Conservation (phyloP, 2,329 filamentous ascomycete species). For the Cytospora piceae region DNA sequence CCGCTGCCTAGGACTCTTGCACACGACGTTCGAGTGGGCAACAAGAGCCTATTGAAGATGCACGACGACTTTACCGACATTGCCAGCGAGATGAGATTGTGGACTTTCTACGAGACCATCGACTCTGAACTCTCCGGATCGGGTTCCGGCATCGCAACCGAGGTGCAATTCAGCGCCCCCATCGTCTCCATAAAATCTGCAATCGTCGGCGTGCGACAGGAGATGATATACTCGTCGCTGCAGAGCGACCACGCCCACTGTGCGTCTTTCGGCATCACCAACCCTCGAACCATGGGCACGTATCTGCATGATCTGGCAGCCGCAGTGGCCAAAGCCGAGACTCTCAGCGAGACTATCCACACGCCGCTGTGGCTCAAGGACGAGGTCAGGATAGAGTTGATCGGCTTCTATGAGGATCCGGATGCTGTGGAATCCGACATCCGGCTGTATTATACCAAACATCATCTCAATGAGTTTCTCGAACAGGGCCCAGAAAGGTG, state of each 20-base stretch:
- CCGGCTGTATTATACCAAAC: slow-evolving; percentile 54
- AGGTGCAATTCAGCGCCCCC: slow-evolving; percentile 62
- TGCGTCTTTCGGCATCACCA: slow-evolving; percentile 56
- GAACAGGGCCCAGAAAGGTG: slow-evolving; percentile 59
- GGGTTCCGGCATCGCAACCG: slow-evolving; percentile 41
- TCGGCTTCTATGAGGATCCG: slow-evolving; percentile 64
- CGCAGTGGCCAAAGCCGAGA: slow-evolving; percentile 44
- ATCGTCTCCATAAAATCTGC: slow-evolving; percentile 61
- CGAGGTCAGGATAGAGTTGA: slow-evolving; percentile 59
- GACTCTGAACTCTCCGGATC: slow-evolving; percentile 59
- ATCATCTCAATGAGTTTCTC: slow-evolving; percentile 59
- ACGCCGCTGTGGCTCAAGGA: slow-evolving; percentile 54
- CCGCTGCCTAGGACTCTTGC: slow-evolving; percentile 56
- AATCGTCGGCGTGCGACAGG: slow-evolving; percentile 54
- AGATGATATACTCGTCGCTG: slow-evolving; percentile 53
- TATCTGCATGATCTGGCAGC: slow-evolving; percentile 43
- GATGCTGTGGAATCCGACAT: slow-evolving; percentile 46
- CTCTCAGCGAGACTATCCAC: slow-evolving; percentile 44
- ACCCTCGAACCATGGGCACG: slow-evolving; percentile 51
- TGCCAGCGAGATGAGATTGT: slow-evolving; percentile 61
- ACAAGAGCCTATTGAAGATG: slow-evolving; percentile 50
- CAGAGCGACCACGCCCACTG: slow-evolving; percentile 60
- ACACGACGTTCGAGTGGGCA: slow-evolving; percentile 54
- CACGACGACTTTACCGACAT: slow-evolving; percentile 61
- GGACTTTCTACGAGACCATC: slow-evolving; percentile 66